phyloP scores from a whole-genome alignment of 768 basidiomycete species.

The Auriscalpium vulgare region DNA sequence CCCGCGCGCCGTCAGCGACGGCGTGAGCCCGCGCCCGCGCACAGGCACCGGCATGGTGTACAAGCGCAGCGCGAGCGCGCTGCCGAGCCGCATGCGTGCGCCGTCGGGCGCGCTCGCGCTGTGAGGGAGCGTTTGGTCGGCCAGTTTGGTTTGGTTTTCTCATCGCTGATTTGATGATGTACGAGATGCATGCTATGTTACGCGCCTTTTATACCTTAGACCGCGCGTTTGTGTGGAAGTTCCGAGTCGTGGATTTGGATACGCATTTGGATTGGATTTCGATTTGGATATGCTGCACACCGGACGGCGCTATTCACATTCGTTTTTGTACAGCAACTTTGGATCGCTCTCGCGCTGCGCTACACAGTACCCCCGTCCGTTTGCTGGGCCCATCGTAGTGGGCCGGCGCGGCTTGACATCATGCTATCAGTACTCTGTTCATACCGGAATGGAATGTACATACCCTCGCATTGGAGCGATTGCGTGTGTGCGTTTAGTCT shows the following conservation, averaged over 20 bases:
- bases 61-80: conserved; percentile 9
- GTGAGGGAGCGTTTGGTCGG: background rate
- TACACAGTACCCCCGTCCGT: too few relatives aligned
- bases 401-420: too few relatives aligned
- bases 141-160: background rate
- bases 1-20: background rate
- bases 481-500: too few relatives aligned
- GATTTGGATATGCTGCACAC: background rate
- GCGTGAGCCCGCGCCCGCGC: conserved; percentile 8
- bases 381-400: too few relatives aligned
- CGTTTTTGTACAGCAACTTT: background rate
- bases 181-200: background rate
- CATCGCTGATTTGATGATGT: background rate
- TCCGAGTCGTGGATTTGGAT: too few relatives aligned
- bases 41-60: conserved; percentile 17
- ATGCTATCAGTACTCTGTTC: too few relatives aligned
- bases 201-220: background rate
- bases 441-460: too few relatives aligned
- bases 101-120: background rate
- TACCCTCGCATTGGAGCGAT: too few relatives aligned
- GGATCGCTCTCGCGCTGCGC: too few relatives aligned
- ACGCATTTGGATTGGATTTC: too few relatives aligned
- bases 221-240: background rate
- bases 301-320: background rate
- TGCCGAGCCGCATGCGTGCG: conserved; percentile 12